Base-by-base conservation (phyloP, 441 rosid genomes). In the Populus tomentosa region DNA sequence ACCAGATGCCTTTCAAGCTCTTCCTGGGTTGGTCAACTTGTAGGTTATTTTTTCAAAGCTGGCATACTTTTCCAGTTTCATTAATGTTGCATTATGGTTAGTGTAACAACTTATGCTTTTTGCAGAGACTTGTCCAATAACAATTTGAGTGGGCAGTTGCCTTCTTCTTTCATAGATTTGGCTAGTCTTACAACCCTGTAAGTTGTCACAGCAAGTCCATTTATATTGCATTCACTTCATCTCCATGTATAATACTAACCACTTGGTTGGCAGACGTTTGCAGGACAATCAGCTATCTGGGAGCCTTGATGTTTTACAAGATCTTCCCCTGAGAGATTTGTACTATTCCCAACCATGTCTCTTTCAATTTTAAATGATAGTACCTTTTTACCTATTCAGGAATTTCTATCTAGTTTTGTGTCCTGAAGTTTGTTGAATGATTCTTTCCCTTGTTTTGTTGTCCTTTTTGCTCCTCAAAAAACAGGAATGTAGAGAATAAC, bases 401-500 rank as follows among this genome's bases (percentile, higher is more conserved):
- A 77, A 23, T 38, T 53, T 3, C 7, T 77, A 23, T 72, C 26
- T 36, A 62, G 65, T 61, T 56, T 68, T 18, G 61, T 72, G 30
- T n/a, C 13, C 8, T 53, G 56, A 66, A 71, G 74, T 69, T 76
- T 76, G 14, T 73, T 5, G 24, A 40, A 74, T 63, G 23, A 63
- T 62, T 74, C 50, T 59, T 35, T 67, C 62, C 68, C 79, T 75
- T 69, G 74, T 68, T 7, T 56, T 74, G 46, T 11, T 59, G 28
- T n/a, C 35, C 35, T 70, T n/a, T 65, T 65, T n/a, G 14, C 35
- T n/a, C 53, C 33, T 0, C 71, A 53, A 79, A 84, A 74, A 42
- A 73, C 92, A 95, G 99, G 90, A 92, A 95, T 80, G 75, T 95
- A 84, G 98, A 93, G 86, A 89, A 95, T 79, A 95, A 95, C 80